Percentiles rank a stretch among this genome's conserved stretches.
These are phyloP conservation scores for Alternaria gaisen DNA, from an alignment of 2,329 filamentous ascomycete genomes.

Conservation along the genomic window DNA sequence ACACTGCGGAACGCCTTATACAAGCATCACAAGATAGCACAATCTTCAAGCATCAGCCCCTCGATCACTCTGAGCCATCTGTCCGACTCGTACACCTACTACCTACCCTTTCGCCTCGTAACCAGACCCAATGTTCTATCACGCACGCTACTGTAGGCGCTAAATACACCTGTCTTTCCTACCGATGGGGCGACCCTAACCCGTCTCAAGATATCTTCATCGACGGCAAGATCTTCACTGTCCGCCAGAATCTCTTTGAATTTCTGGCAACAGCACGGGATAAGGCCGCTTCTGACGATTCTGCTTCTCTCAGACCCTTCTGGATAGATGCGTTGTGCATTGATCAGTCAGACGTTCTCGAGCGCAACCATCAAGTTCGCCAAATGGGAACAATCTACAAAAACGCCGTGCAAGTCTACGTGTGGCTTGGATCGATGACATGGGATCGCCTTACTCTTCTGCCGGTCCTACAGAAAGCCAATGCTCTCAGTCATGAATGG, in stretches of 20 bases:
- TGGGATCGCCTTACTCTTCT: neutral
- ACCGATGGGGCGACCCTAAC: conserved; percentile 38
- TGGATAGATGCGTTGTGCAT: conserved; percentile 22
- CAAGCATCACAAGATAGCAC: neutral
- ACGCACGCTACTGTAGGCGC: neutral
- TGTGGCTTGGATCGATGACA: neutral
- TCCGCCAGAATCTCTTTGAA: conserved; percentile 18
- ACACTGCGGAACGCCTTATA: neutral
- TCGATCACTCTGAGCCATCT: neutral
- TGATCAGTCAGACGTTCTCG: conserved; percentile 10
- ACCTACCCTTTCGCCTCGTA: neutral
- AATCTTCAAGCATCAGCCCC: neutral
- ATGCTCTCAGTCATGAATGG: neutral
- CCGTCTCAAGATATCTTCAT: conserved; percentile 16
- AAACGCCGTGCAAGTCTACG: neutral
- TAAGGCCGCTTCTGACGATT: neutral
- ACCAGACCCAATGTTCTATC: neutral
- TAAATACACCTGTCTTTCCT: conserved; percentile 28
- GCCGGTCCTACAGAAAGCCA: neutral
- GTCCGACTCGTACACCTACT: conserved; percentile 5
- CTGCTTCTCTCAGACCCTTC: neutral
- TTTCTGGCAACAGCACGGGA: conserved; percentile 8
- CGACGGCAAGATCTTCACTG: conserved; percentile 6
- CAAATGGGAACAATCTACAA: conserved; percentile 13
- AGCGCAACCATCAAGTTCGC: conserved; percentile 15